Evolutionary conservation across 257 asterid species (phyloP).

Genomic region (Forsythia suspensa): DNA sequence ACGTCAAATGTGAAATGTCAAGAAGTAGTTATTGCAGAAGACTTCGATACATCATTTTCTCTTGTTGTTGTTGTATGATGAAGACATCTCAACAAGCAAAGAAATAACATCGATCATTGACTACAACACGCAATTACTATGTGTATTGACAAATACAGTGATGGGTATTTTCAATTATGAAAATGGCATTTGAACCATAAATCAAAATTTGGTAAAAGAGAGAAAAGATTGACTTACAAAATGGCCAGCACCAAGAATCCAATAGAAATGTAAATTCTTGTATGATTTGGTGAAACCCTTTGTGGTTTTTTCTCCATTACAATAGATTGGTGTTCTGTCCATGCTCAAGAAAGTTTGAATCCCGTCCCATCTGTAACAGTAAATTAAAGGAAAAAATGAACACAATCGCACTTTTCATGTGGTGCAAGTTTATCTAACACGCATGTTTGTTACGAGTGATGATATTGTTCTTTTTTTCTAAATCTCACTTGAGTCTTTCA

Average conservation of each 20-base stretch:
- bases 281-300: constrained; percentile 72
- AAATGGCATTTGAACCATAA: no score
- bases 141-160: no score
- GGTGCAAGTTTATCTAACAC: background rate
- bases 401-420: background rate
- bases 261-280: constrained; percentile 71
- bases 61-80: no score
- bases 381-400: background rate
- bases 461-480: background rate
- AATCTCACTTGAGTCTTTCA: constrained; percentile 74
- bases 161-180: no score
- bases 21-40: no score
- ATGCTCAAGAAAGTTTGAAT: constrained; percentile 47
- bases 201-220: no score
- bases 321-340: constrained; percentile 62
- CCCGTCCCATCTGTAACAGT: constrained; percentile 75
- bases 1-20: no score
- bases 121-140: no score
- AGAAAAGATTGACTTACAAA: constrained; percentile 53
- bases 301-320: constrained; percentile 49
- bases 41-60: no score
- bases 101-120: no score
- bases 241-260: constrained; percentile 98
- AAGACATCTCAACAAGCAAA: no score
- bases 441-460: background rate